Evolutionary conservation across 2,329 filamentous ascomycete species (phyloP).

Genomic region (Penicillium crustosum): DNA sequence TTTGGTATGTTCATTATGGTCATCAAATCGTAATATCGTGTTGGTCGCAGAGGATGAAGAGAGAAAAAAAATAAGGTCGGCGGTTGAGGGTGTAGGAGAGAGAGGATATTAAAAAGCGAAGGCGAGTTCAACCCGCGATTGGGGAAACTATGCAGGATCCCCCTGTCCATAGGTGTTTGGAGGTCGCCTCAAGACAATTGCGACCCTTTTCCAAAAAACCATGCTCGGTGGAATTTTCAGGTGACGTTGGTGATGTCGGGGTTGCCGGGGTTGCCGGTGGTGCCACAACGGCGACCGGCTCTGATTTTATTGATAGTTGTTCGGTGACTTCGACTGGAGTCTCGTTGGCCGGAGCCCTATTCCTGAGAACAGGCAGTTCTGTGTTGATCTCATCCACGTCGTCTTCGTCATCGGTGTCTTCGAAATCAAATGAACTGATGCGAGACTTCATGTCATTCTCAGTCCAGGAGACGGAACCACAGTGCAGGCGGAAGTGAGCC

Average conservation of each 20-base stretch:
- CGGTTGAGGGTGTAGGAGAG: not conserved
- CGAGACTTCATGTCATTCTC: conserved; percentile 38
- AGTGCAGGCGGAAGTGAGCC: conserved; percentile 36
- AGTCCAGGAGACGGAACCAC: conserved; percentile 35
- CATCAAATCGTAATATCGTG: conserved; percentile 21
- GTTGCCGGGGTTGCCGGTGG: not conserved
- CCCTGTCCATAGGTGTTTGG: conserved; percentile 30
- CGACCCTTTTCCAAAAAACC: conserved; percentile 30
- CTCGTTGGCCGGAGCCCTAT: conserved; percentile 2
- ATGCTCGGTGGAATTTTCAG: conserved; percentile 11
- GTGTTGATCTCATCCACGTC: conserved; percentile 23
- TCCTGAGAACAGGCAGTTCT: conserved; percentile 6
- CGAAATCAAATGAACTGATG: conserved; percentile 39
- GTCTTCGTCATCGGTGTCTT: conserved; percentile 33
- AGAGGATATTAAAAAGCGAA: not conserved
- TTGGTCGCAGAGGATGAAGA: not conserved
- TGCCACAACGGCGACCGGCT: conserved; percentile 3
- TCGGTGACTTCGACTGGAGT: conserved; percentile 13
- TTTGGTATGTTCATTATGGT: conserved; percentile 19
- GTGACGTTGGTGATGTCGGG: not conserved
- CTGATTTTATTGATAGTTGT: conserved; percentile 1
- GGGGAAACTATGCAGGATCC: conserved; percentile 15
- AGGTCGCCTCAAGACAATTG: conserved; percentile 30
- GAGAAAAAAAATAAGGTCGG: not conserved
- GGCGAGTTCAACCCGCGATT: conserved; percentile 6